These are phyloP conservation scores for Oehlia diaphana DNA, from an alignment of 192 early-diverging fungal genomes.

Conservation along the genomic window DNA sequence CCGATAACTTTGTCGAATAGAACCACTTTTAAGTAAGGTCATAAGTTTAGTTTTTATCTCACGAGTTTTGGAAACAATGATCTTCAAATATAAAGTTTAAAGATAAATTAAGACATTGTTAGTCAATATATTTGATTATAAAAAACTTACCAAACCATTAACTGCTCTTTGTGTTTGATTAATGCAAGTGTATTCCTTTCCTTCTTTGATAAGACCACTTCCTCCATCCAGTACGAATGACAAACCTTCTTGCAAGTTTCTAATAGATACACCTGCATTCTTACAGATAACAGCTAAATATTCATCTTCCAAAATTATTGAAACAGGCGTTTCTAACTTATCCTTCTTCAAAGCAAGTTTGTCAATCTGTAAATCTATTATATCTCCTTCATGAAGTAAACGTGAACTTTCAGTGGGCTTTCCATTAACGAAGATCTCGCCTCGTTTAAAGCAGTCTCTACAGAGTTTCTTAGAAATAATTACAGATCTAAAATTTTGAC, in stretches of 20 bases:
- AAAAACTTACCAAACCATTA: slow-evolving; percentile 18
- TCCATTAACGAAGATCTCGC: slow-evolving; percentile 12
- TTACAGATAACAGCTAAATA: slow-evolving; percentile 10
- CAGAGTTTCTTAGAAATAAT: slow-evolving; percentile 13
- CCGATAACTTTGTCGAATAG: slow-evolving; percentile 8
- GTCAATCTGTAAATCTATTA: not conserved
- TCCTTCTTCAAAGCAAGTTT: not conserved
- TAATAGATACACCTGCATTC: slow-evolving; percentile 2
- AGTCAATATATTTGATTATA: not conserved
- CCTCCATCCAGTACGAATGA: not conserved
- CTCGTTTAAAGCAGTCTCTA: slow-evolving; percentile 8
- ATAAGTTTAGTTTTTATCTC: slow-evolving; percentile 10
- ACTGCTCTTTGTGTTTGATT: slow-evolving; percentile 6
- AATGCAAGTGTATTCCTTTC: slow-evolving; percentile 3
- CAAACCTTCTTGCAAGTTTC: not conserved
- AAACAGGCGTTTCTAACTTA: not conserved
- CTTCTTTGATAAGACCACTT: not conserved
- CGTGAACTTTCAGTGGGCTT: not conserved
- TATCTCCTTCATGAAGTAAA: not conserved
- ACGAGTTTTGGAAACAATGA: slow-evolving; percentile 5
- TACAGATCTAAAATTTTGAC: slow-evolving; percentile 13
- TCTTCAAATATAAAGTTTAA: not conserved
- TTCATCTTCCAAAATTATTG: not conserved
- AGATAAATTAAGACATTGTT: not conserved
- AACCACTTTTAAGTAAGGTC: not conserved